These are phyloP conservation scores for Boletus sp. DNA, from an alignment of 1,284 basidiomycete species.

Conservation along the genomic window DNA sequence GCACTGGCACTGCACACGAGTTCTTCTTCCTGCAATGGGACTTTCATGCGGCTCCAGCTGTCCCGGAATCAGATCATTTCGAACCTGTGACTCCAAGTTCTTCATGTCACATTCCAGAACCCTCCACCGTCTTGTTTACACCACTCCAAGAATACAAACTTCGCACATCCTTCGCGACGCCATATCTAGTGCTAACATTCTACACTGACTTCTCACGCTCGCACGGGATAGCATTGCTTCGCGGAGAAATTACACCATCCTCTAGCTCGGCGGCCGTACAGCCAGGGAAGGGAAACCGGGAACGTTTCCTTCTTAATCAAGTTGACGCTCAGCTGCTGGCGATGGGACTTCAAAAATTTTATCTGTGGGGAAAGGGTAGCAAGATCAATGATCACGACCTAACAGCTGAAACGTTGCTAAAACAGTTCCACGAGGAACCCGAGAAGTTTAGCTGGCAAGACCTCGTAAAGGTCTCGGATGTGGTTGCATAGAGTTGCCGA, in stretches of 20 bases:
- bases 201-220: constrained; percentile 85
- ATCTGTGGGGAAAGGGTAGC: constrained; percentile 54
- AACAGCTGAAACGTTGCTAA: constrained; percentile 49
- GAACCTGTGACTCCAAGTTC: constrained; percentile 28
- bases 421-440: constrained; percentile 70
- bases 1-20: constrained; percentile 53
- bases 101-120: constrained; percentile 41
- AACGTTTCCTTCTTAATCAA: constrained; percentile 64
- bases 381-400: constrained; percentile 16
- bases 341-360: constrained; percentile 79
- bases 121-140: constrained; percentile 82
- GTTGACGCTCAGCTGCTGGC: constrained; percentile 80
- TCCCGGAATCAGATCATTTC: constrained; percentile 40
- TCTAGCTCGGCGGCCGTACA: constrained; percentile 36
- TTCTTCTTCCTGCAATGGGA: constrained; percentile 89
- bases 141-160: constrained; percentile 94
- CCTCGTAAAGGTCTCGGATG: constrained; percentile 49
- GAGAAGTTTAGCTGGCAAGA: constrained; percentile 73
- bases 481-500: constrained; percentile 12
- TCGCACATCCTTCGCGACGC: constrained; percentile 83
- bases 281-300: constrained; percentile 20
- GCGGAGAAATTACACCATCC: constrained; percentile 86
- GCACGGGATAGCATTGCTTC: constrained; percentile 82
- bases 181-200: constrained; percentile 86
- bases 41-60: constrained; percentile 59